Percentiles rank a stretch among this genome's conserved stretches.
phyloP scores from a whole-genome alignment of 2,329 filamentous ascomycete species.

The Diaporthe sp. region DNA sequence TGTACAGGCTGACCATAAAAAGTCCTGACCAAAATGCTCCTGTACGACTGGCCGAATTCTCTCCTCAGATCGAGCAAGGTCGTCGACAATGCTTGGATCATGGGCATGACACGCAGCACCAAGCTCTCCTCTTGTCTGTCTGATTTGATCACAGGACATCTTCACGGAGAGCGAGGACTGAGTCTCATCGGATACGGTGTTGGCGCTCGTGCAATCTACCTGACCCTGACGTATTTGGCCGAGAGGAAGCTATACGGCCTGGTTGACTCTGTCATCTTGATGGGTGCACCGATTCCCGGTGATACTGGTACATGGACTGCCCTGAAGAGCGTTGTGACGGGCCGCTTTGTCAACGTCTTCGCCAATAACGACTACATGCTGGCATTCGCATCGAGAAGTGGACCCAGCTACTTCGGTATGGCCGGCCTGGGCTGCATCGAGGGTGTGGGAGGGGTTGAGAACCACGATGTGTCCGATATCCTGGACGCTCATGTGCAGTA shows the following conservation, averaged over 20 bases:
- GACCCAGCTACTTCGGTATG: slow-evolving; percentile 84
- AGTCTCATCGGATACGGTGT: slow-evolving; percentile 87
- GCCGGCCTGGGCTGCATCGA: slow-evolving; percentile 84
- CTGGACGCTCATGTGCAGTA: slow-evolving; percentile 80
- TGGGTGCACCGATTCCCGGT: slow-evolving; percentile 85
- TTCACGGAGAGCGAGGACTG: slow-evolving; percentile 85
- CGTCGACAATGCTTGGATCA: slow-evolving; percentile 85
- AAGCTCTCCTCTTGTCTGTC: slow-evolving; percentile 81
- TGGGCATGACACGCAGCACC: slow-evolving; percentile 81
- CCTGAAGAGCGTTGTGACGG: slow-evolving; percentile 83
- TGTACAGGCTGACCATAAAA: not conserved
- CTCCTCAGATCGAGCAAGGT: slow-evolving; percentile 79
- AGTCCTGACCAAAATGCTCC: slow-evolving; percentile 59
- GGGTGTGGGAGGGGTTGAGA: slow-evolving; percentile 76
- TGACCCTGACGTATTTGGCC: slow-evolving; percentile 83
- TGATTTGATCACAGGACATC: slow-evolving; percentile 84
- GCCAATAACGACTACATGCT: slow-evolving; percentile 90
- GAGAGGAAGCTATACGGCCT: slow-evolving; percentile 87
- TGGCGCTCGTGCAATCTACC: slow-evolving; percentile 86
- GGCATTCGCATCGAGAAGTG: slow-evolving; percentile 87
- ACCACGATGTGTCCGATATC: slow-evolving; percentile 74
- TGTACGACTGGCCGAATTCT: slow-evolving; percentile 72
- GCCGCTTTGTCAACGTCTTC: slow-evolving; percentile 91
- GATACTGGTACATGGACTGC: slow-evolving; percentile 80
- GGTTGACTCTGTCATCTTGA: slow-evolving; percentile 86